phyloP scores from a whole-genome alignment of 177 flowering plant species.

The Vitis hybrid region DNA sequence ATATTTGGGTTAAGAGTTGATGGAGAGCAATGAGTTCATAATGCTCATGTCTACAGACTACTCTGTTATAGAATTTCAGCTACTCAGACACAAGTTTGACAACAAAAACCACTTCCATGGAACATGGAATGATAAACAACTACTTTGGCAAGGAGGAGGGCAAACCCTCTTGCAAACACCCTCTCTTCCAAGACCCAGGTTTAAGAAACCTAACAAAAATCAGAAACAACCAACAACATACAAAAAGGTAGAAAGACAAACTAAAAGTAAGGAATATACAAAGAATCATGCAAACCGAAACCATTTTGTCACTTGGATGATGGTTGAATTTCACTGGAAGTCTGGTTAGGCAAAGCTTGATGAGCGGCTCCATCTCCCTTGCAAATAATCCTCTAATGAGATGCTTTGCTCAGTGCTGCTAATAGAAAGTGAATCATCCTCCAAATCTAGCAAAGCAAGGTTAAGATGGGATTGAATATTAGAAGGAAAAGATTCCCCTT shows the following conservation, averaged over 20 bases:
- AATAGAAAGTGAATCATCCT: slow-evolving; percentile 69
- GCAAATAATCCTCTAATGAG: slow-evolving; percentile 76
- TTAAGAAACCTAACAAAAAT: slow-evolving; percentile 1
- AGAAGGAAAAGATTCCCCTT: slow-evolving; percentile 48
- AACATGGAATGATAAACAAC: too few relatives aligned
- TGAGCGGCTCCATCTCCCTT: slow-evolving; percentile 73
- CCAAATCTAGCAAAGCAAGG: slow-evolving; percentile 82
- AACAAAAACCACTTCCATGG: too few relatives aligned
- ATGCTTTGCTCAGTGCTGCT: slow-evolving; percentile 64
- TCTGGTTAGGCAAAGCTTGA: slow-evolving; percentile 34
- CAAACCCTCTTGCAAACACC: slow-evolving; percentile 11
- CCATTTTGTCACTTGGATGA: background rate
- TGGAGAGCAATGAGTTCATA: too few relatives aligned
- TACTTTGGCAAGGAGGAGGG: slow-evolving; percentile 25
- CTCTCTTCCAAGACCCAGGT: slow-evolving; percentile 32
- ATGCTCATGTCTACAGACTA: too few relatives aligned
- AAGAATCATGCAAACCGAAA: background rate
- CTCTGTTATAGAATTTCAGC: too few relatives aligned
- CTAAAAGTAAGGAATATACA: slow-evolving; percentile 1
- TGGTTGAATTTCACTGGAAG: background rate
- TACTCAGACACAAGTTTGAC: too few relatives aligned
- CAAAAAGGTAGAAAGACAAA: too few relatives aligned
- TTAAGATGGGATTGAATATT: slow-evolving; percentile 74
- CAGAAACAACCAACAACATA: too few relatives aligned
- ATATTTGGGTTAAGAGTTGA: too few relatives aligned